Base-by-base conservation (phyloP, 2,329 filamentous ascomycete species). In the Bimuria novae-zelandiae region DNA sequence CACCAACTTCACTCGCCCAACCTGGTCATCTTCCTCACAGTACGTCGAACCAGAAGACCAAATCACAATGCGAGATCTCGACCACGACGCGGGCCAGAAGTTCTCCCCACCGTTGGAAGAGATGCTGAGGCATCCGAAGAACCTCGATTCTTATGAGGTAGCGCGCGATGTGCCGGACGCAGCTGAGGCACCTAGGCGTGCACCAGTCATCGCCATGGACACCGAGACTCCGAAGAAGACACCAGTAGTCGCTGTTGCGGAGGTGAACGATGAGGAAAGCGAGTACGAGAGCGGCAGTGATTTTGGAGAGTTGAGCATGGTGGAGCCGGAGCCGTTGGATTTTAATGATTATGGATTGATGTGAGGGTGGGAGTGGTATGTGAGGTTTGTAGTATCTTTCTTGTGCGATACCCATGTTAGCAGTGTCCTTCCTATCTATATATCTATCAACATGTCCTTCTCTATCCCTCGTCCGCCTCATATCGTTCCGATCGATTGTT, bases 301-400 rank as follows among this genome's bases (percentile, higher is more conserved):
- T 16, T 63, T 65, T 54, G 65, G 63, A 7, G 65, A 68, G 45
- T 45, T 69, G 41, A 62, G 56, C 40, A 62, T 64, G 62, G 64
- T 69, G 7, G 65, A 69, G 10, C 65, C 65, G 21, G 40, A 61
- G 21, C 62, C 65, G 17, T 50, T 69, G 50, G 64, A 65, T 41
- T 64, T 67, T 35, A 51, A 55, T 23, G 63, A 68, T 45, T 61
- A 55, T 51, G 64, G 59, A 2, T 53, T 65, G 51, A 63, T 65
- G 61, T 64, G 48, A 59, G 19, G 12, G n/a, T 42, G 33, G n/a
- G n/a, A n/a, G n/a, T 35, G 27, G 41, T 42, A 27, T 27, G 39
- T 6, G 19, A 6, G 6, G 22, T 27, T 27, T 10, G 22, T 2
- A 6, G 14, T 5, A 10, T 42, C 17, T 12, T 42, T 5, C 16